Evolutionary conservation across 306 rosid genomes (phyloP).

Genomic region (Quercus robur): DNA sequence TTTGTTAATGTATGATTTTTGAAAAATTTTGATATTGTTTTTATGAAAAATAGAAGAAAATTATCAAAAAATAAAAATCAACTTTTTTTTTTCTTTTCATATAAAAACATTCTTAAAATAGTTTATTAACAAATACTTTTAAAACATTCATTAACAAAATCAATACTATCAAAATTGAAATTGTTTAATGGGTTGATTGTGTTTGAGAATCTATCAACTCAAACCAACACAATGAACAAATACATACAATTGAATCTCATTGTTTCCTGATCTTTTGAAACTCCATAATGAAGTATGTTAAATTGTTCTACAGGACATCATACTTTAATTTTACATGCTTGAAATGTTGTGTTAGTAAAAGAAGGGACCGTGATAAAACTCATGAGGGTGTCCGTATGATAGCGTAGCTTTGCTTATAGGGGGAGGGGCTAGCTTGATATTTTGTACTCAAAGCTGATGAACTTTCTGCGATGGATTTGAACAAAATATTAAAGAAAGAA

Average conservation of each 20-base stretch:
- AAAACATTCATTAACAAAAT: no score
- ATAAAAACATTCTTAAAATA: neutral
- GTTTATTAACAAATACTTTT: neutral
- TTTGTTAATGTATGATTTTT: no score
- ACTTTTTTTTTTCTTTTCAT: no score
- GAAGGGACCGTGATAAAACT: neutral
- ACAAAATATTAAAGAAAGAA: conserved; percentile 6
- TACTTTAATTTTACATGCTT: neutral
- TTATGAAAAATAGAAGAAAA: no score
- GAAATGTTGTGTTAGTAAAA: neutral
- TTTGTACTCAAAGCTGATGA: neutral
- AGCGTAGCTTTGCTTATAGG: neutral
- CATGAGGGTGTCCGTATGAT: neutral
- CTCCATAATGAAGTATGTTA: neutral
- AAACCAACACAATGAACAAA: no score
- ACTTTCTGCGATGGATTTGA: neutral
- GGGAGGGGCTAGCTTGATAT: neutral
- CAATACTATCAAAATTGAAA: neutral
- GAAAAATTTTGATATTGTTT: no score
- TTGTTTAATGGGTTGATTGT: no score
- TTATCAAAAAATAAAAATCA: no score
- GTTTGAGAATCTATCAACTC: no score
- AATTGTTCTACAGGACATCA: neutral
- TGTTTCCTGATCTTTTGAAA: no score
- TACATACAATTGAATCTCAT: no score